Conservation (phyloP, 1,284 basidiomycete genomes). For the Trichosporon ovoides region DNA sequence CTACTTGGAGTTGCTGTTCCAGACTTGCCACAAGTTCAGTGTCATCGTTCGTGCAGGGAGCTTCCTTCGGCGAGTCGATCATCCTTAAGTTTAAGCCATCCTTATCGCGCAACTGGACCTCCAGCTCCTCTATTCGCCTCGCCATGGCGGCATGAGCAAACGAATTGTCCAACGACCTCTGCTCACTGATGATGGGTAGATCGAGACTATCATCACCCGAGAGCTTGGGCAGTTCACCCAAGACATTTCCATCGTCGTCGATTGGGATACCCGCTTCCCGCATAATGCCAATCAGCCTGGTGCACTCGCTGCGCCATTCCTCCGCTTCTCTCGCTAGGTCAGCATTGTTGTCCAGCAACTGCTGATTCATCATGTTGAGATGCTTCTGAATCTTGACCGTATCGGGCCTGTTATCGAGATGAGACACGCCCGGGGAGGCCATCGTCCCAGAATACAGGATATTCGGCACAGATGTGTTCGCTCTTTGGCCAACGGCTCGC, state of each 20-base stretch:
- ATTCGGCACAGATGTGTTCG: constrained; percentile 42
- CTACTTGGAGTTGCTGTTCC: constrained; percentile 24
- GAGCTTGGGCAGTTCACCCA: background rate
- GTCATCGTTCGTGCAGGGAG: background rate
- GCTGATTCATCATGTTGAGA: constrained; percentile 47
- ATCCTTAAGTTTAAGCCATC: constrained; percentile 27
- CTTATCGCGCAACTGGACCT: constrained; percentile 30
- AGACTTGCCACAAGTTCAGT: background rate
- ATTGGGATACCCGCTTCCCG: constrained; percentile 33
- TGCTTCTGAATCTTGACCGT: constrained; percentile 47
- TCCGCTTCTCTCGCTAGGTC: constrained; percentile 40
- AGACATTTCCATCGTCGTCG: constrained; percentile 20
- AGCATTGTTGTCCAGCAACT: constrained; percentile 39
- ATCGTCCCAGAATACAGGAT: constrained; percentile 25
- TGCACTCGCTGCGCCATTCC: constrained; percentile 39
- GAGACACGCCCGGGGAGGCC: constrained; percentile 13
- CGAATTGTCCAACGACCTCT: background rate
- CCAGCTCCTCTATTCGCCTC: constrained; percentile 23
- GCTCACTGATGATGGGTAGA: background rate
- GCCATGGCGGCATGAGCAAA: background rate
- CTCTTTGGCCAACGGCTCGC: constrained; percentile 22
- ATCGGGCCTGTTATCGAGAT: constrained; percentile 36
- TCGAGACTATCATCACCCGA: constrained; percentile 2
- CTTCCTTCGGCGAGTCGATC: background rate
- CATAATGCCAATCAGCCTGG: constrained; percentile 25